These are phyloP conservation scores for Phytophthora multivora DNA, from an alignment of 352 stramenopile genomes.

Conservation along the genomic window DNA sequence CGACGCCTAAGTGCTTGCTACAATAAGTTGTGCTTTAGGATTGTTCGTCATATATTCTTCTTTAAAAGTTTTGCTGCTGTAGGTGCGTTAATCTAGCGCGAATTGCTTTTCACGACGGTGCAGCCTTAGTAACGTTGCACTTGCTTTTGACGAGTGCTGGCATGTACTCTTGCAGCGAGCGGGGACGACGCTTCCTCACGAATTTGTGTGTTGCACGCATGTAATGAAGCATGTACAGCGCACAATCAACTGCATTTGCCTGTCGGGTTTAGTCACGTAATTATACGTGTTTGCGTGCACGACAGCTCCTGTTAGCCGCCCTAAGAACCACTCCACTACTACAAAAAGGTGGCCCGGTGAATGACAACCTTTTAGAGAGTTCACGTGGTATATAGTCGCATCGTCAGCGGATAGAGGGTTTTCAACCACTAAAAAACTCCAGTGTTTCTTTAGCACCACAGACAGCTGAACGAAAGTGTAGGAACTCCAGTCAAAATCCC, in stretches of 20 bases:
- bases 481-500: background rate
- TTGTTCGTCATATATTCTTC: background rate
- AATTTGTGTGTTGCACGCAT: background rate
- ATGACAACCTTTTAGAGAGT: background rate
- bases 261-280: background rate
- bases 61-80: background rate
- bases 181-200: background rate
- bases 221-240: background rate
- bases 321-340: background rate
- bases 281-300: background rate
- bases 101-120: background rate
- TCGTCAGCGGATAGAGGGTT: background rate
- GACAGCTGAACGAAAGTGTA: background rate
- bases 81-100: background rate
- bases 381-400: background rate
- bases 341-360: background rate
- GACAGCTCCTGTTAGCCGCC: background rate
- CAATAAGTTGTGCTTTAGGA: background rate
- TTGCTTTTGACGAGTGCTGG: background rate
- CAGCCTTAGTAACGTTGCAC: background rate
- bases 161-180: background rate
- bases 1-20: background rate
- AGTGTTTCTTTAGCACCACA: background rate
- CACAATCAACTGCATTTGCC: background rate
- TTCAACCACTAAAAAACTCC: background rate